A percentile compares a stretch with the other conserved stretches of the same genome.
phyloP scores from a whole-genome alignment of 495 filamentous ascomycete genomes.

The Sordaria brevicollis region DNA sequence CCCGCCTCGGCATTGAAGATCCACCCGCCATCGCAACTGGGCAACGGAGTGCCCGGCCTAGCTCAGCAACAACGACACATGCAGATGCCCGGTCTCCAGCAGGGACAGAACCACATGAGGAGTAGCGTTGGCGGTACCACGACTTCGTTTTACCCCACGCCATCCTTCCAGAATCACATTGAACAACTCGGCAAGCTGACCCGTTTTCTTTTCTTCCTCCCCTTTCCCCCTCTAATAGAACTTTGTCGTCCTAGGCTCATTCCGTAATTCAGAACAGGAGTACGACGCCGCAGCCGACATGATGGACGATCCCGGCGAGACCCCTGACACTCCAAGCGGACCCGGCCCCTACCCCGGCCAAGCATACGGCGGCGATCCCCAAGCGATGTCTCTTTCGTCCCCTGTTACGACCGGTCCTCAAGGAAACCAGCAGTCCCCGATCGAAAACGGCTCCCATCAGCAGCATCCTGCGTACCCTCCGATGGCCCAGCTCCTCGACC shows the following conservation, averaged over 20 bases:
- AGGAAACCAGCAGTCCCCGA: slow-evolving; percentile 22
- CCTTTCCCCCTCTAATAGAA: slow-evolving; percentile 44
- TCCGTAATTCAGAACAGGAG: slow-evolving; percentile 88
- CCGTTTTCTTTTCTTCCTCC: slow-evolving; percentile 43
- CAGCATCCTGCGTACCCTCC: slow-evolving; percentile 39
- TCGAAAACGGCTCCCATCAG: slow-evolving; percentile 20
- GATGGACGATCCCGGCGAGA: slow-evolving; percentile 65
- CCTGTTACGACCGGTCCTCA: slow-evolving; percentile 28
- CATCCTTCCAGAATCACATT: slow-evolving; percentile 81
- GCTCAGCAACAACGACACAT: slow-evolving; percentile 31
- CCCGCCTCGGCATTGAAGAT: slow-evolving; percentile 30
- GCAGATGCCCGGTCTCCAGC: slow-evolving; percentile 31
- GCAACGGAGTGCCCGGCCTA: slow-evolving; percentile 34
- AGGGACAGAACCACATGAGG: slow-evolving; percentile 19
- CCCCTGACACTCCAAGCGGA: slow-evolving; percentile 52
- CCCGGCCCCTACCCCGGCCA: slow-evolving; percentile 55
- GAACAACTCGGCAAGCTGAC: slow-evolving; percentile 93
- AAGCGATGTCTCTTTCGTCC: slow-evolving; percentile 31
- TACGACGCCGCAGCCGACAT: slow-evolving; percentile 95
- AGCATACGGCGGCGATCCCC: slow-evolving; percentile 33
- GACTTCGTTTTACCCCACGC: slow-evolving; percentile 61
- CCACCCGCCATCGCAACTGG: slow-evolving; percentile 18
- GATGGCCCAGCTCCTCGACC: slow-evolving; percentile 65
- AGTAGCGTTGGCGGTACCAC: slow-evolving; percentile 20
- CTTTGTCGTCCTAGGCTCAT: slow-evolving; percentile 77